A percentile compares a stretch with the other conserved stretches of the same genome.
phyloP scores from a whole-genome alignment of 805 yeast species.

The Wickerhamomyces pijperi region DNA sequence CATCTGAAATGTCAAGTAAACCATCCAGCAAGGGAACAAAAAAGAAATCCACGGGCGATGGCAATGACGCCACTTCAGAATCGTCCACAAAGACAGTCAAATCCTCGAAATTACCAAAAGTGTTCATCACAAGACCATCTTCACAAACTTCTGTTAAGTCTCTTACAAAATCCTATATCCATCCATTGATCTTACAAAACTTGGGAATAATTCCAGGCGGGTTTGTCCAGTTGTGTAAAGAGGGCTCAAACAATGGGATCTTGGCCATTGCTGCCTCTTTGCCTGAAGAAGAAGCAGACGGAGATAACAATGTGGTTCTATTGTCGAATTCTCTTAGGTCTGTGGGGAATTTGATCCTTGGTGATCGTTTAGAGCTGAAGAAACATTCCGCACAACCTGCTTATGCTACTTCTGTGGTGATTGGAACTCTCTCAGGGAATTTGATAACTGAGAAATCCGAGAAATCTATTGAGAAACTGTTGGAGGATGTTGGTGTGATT shows the following conservation, averaged over 20 bases:
- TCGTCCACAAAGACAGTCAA: conserved; percentile 23
- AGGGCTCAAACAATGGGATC: conserved; percentile 32
- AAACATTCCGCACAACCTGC: conserved; percentile 40
- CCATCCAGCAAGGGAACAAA: conserved; percentile 15
- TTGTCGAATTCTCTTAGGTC: conserved; percentile 36
- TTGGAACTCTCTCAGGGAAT: conserved; percentile 20
- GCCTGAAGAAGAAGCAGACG: conserved; percentile 22
- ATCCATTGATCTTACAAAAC: conserved; percentile 33
- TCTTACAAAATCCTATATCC: conserved; percentile 27
- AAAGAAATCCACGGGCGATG: conserved; percentile 17
- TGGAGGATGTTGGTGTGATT: conserved; percentile 47
- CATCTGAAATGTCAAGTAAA: conserved; percentile 9
- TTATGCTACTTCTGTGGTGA: conserved; percentile 25
- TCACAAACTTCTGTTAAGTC: conserved; percentile 20
- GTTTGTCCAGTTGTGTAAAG: conserved; percentile 32
- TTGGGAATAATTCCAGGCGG: conserved; percentile 35
- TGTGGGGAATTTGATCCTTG: conserved; percentile 32
- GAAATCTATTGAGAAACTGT: conserved; percentile 27
- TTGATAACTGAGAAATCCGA: conserved; percentile 15
- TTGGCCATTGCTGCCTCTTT: conserved; percentile 30
- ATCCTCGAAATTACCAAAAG: conserved; percentile 26
- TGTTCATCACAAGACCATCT: conserved; percentile 28
- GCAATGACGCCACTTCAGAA: conserved; percentile 11
- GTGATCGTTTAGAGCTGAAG: conserved; percentile 38
- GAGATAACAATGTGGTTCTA: conserved; percentile 29